These are phyloP conservation scores for Eimeria necatrix DNA, from an alignment of 169 alveolate species.

Conservation along the genomic window DNA sequence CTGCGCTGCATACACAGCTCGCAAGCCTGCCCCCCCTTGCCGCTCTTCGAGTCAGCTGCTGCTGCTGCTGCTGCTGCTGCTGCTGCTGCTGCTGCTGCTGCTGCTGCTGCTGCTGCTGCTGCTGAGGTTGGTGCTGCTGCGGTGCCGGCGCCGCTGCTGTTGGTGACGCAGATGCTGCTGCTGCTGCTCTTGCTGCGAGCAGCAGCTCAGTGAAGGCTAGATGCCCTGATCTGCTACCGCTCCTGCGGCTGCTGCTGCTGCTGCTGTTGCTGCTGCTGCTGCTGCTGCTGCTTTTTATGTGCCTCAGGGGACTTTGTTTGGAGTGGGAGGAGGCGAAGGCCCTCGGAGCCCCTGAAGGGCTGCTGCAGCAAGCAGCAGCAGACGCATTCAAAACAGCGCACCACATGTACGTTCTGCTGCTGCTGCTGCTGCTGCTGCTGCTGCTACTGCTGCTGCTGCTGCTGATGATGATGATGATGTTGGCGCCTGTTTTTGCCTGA, in stretches of 20 bases:
- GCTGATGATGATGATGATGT: neutral
- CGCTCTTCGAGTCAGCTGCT: neutral
- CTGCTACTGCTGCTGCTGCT: neutral
- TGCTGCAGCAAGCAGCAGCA: constrained; percentile 29
- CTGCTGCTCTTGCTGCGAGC: too few relatives aligned
- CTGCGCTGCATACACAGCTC: neutral
- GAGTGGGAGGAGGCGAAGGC: constrained; percentile 6
- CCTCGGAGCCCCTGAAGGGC: neutral
- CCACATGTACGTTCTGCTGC: neutral
- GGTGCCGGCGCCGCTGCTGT: neutral
- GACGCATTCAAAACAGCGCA: neutral
- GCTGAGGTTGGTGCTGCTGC: neutral
- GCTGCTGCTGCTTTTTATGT: neutral
- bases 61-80: constrained; percentile 17
- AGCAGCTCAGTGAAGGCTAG: too few relatives aligned
- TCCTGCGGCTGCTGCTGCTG: neutral
- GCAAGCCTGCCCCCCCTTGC: neutral
- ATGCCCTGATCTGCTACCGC: too few relatives aligned
- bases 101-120: constrained; percentile 2
- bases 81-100: constrained; percentile 13
- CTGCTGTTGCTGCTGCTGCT: neutral
- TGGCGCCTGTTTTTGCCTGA: too few relatives aligned
- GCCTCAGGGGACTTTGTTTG: neutral
- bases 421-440: neutral
- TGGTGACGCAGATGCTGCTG: too few relatives aligned